phyloP scores from a whole-genome alignment of 2,329 filamentous ascomycete genomes.

The Nothomitra cinnamomea region DNA sequence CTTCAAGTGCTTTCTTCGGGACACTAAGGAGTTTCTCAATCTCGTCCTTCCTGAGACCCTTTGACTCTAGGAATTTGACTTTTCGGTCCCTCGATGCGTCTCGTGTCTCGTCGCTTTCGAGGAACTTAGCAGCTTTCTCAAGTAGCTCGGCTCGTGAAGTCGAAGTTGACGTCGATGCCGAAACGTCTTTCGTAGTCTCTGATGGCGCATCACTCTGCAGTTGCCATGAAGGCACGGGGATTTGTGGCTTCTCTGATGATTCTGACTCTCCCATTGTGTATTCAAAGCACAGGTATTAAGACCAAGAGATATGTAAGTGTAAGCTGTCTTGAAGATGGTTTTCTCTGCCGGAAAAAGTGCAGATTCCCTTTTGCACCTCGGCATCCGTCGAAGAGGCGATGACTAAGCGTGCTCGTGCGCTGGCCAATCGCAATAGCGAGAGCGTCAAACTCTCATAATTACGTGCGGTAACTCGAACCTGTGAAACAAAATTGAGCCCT shows the following conservation, averaged over 20 bases:
- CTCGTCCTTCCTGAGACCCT: slow-evolving; percentile 50
- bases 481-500: slow-evolving; percentile 1
- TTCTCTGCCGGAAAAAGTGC: too few relatives aligned
- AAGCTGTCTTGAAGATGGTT: too few relatives aligned
- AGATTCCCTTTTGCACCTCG: too few relatives aligned
- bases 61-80: slow-evolving; percentile 56
- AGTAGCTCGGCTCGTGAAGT: slow-evolving; percentile 17
- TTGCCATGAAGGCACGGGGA: slow-evolving; percentile 3
- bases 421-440: too few relatives aligned
- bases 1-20: slow-evolving; percentile 15
- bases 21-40: slow-evolving; percentile 46
- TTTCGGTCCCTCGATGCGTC: slow-evolving; percentile 56
- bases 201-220: slow-evolving; percentile 12
- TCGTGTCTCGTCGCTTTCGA: slow-evolving; percentile 56
- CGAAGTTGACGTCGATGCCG: background rate
- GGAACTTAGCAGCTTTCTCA: slow-evolving; percentile 57
- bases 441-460: background rate
- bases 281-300: too few relatives aligned
- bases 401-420: too few relatives aligned
- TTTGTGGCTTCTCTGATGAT: background rate
- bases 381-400: too few relatives aligned
- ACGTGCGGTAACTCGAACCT: background rate
- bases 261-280: too few relatives aligned
- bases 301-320: too few relatives aligned
- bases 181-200: background rate